These are phyloP conservation scores for Chlamydomonas sp. DNA, from an alignment of 139 green algal genomes.

Conservation along the genomic window DNA sequence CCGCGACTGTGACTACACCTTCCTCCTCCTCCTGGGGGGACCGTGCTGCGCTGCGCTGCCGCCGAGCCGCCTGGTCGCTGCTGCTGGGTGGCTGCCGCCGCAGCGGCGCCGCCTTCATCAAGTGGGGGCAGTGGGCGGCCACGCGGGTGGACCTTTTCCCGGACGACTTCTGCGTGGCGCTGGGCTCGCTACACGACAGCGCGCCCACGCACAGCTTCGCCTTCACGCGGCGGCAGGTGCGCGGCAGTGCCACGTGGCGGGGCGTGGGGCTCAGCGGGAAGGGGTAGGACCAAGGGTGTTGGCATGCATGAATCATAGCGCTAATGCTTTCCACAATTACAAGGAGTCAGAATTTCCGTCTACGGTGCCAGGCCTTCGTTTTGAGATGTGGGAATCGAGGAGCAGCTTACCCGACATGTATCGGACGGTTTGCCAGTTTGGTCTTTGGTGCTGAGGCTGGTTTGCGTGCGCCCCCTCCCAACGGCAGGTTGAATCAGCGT, in stretches of 20 bases:
- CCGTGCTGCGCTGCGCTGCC: slow-evolving; percentile 31
- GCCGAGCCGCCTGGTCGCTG: slow-evolving; percentile 58
- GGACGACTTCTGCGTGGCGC: slow-evolving; percentile 82
- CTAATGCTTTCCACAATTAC: no score
- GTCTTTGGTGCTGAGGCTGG: no score
- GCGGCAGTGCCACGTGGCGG: neutral
- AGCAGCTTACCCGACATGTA: no score
- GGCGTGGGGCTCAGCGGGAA: no score
- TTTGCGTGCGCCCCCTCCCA: neutral
- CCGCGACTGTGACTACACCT: neutral
- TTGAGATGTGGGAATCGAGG: no score
- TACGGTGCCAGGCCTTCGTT: no score
- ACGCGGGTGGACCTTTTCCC: slow-evolving; percentile 95
- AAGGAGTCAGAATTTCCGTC: no score
- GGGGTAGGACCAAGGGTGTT: neutral
- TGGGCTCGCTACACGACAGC: slow-evolving; percentile 81
- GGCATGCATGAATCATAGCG: neutral
- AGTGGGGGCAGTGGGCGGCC: slow-evolving; percentile 95
- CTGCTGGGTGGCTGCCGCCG: slow-evolving; percentile 65
- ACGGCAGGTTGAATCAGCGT: slow-evolving; percentile 76
- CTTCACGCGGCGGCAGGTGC: slow-evolving; percentile 42
- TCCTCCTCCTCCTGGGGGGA: neutral
- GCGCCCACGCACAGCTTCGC: slow-evolving; percentile 79
- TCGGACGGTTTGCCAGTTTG: no score
- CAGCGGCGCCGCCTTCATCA: slow-evolving; percentile 81